Conservation (phyloP, 768 basidiomycete genomes). For the Hortiboletus campestris region DNA sequence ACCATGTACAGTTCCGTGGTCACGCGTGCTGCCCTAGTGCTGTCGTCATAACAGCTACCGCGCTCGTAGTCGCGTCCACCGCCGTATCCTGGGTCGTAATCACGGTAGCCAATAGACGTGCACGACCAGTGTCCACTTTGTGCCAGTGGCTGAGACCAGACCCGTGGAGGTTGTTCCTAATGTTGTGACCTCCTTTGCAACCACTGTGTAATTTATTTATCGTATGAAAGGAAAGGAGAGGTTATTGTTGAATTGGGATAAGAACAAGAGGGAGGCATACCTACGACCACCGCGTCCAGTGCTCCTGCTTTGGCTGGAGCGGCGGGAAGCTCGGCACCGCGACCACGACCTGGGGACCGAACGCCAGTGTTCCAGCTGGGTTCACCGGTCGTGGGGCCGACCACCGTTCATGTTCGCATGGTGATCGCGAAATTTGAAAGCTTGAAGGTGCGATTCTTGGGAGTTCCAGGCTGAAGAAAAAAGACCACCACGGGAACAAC, state of each 20-base stretch:
- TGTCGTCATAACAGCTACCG: no score
- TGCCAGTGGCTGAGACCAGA: constrained; percentile 58
- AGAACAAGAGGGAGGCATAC: constrained; percentile 39
- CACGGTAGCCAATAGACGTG: no score
- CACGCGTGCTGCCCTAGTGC: no score
- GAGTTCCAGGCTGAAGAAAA: constrained; percentile 80
- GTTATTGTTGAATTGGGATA: background rate
- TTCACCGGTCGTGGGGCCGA: constrained; percentile 48
- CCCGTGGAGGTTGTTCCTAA: constrained; percentile 65
- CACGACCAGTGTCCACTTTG: constrained; percentile 79
- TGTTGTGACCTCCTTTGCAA: no score
- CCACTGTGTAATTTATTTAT: no score
- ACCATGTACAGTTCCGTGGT: no score
- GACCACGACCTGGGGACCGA: constrained; percentile 42
- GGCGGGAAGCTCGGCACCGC: constrained; percentile 50
- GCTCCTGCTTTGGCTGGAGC: constrained; percentile 81
- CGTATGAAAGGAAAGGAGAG: background rate
- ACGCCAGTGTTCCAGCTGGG: constrained; percentile 49
- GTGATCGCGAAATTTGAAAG: no score
- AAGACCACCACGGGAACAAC: constrained; percentile 36
- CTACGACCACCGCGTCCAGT: constrained; percentile 52
- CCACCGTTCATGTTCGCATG: constrained; percentile 45
- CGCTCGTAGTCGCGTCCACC: no score
- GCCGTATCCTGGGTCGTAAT: no score
- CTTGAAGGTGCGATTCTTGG: constrained; percentile 77